phyloP scores from a whole-genome alignment of 2,329 filamentous ascomycete species.

The Corynespora cassiicola region DNA sequence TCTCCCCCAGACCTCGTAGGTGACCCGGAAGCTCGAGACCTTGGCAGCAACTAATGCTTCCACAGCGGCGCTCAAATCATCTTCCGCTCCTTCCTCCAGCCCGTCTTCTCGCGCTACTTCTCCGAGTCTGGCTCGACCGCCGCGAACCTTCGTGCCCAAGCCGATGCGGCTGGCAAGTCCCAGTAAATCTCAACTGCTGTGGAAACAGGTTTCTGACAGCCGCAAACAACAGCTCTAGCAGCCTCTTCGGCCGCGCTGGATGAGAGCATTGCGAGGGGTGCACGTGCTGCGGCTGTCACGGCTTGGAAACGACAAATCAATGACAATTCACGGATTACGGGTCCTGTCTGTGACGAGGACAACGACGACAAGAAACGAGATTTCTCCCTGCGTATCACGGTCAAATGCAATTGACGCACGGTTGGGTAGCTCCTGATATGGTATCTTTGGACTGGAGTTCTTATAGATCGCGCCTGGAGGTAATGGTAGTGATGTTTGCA shows the following conservation, averaged over 20 bases:
- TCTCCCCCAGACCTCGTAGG: conserved; percentile 91
- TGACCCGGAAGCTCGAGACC: conserved; percentile 29
- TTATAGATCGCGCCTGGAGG: conserved; percentile 11
- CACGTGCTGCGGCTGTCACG: conserved; percentile 30
- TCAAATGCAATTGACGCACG: conserved; percentile 24
- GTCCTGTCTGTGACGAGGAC: conserved; percentile 21
- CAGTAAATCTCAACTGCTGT: conserved; percentile 31
- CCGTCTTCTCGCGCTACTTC: conserved; percentile 94
- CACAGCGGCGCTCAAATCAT: conserved; percentile 89
- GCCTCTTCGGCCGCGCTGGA: conserved; percentile 15
- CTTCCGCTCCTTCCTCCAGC: conserved; percentile 95
- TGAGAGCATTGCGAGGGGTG: conserved; percentile 14
- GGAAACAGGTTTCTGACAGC: conserved; percentile 35
- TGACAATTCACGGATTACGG: conserved; percentile 26
- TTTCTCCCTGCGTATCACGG: conserved; percentile 31
- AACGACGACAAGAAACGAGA: conserved; percentile 25
- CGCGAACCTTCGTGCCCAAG: conserved; percentile 87
- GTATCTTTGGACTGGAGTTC: conserved; percentile 21
- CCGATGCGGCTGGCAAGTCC: conserved; percentile 67
- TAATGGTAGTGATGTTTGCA: conserved; percentile 14
- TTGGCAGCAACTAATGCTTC: conserved; percentile 17
- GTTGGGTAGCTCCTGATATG: conserved; percentile 20
- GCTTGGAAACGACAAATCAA: conserved; percentile 34
- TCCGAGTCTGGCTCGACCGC: conserved; percentile 72
- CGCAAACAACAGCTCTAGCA: conserved; percentile 28